Evolutionary conservation across 805 yeast genomes (phyloP), one percentile per base, ranked within the genome.

Genomic region (Barnettozyma populi): DNA sequence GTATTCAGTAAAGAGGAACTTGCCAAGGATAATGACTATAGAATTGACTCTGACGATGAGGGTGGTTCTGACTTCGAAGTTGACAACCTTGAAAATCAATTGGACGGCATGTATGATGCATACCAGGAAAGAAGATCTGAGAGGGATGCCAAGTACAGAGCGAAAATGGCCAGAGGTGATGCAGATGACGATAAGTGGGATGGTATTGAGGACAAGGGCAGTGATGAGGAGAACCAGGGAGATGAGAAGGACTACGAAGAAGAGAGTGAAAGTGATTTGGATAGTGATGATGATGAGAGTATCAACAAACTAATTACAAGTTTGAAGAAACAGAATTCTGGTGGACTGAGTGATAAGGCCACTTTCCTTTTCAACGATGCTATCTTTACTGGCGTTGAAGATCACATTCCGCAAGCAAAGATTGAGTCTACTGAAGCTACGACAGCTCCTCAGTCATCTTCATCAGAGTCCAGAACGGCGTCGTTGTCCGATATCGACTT

Each of bases 111-210:
- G 96, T 90, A 90, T 62, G 69, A 72, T 44, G 72, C 76, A 36
- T 89, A 79, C 63, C 87, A 87, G 66, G 76, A 79, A 51, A 70
- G 79, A 55, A 78, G 73, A 62, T 73, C 85, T 27, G 90, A 85
- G 62, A 76, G 78, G 56, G 84, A 84, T 63, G 82, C 90, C 9
- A 83, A 78, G 43, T 75, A 73, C 57, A 75, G 78, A 55, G 90
- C 92, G 21, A 85, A 81, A 60, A 72, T 74, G 59, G 81, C 84
- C 32, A 77, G 94, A 66, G 90, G 88, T 34, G 90, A 82, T 55
- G 86, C 72, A 45, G 81, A 80, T 56, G 94, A 84, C 53, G 88
- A 80, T 48, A 78, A 75, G 43, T 86, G 94, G 94, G 84, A 82
- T 40, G 94, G 94, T 52, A 81, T 86, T 49, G 63, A 71, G 31